Base-by-base conservation (phyloP, 352 stramenopile genomes). In the Globisporangium mamillatum region DNA sequence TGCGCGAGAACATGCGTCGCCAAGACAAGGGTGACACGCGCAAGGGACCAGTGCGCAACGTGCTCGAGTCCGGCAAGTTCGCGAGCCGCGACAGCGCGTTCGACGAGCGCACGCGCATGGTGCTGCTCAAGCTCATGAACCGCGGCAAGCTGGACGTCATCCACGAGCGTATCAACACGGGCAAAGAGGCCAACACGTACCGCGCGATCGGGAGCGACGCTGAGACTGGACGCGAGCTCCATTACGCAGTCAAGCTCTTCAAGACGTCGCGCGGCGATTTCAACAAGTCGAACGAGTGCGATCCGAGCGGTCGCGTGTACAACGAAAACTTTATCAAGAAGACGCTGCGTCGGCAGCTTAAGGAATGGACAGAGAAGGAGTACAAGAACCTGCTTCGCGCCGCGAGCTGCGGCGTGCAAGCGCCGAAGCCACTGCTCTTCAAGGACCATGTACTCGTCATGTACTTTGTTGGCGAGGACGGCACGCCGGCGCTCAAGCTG, bases 181-280 rank as follows among this genome's bases (percentile, higher is more conserved):
- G 80, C 3, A 77, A 73, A 53, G 76, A 84, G 24, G 76, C 77
- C 5, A 75, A 79, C 32, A 73, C 90, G 41, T 91, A 89, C 64
- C 74, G 84, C 64, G 82, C 78, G 3, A 55, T 80, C 16, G 80
- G 76, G 4, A 55, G 52, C 41, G 67, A 80, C 53, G 69, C 48
- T 14, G 59, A 70, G 18, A 74, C 68, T 7, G 69, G 60, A 5
- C 50, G 60, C 1, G 74, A 78, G 14, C 64, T 71, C 56, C 66
- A 67, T 2, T 72, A 75, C 55, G 72, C 71, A 7, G 77, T 87
- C 72, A 93, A 95, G 77, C 77, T 95, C 53, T 90, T 93, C 77
- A 93, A 92, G 72, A 82, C 75, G 2, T 76, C 73, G 50, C 69
- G 81, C 25, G 76, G 67, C 3, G 84, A 90, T 53, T 86, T 82